Evolutionary conservation across 306 rosid species (phyloP).

Genomic region (Sophora flavescens): DNA sequence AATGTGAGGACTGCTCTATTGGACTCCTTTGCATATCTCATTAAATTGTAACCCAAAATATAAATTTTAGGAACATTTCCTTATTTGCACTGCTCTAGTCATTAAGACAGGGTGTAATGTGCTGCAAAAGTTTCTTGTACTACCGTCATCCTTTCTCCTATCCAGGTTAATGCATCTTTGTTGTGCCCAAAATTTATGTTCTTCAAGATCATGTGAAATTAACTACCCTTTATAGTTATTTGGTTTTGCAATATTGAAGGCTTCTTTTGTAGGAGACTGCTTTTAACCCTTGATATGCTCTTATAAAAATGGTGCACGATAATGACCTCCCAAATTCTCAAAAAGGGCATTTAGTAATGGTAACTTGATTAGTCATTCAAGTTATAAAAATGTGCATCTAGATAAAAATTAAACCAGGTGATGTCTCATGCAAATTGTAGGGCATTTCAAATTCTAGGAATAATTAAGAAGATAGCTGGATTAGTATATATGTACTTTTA

Average conservation of each 20-base stretch:
- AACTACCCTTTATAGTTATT: background rate
- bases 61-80: background rate
- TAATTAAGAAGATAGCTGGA: conserved; percentile 98
- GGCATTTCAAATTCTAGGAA: no score
- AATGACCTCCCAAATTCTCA: no score
- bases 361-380: no score
- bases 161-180: background rate
- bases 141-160: background rate
- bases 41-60: background rate
- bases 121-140: background rate
- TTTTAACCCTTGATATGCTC: background rate
- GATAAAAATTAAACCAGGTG: no score
- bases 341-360: no score
- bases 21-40: background rate
- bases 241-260: background rate
- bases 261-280: background rate
- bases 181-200: background rate
- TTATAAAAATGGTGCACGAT: background rate
- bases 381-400: no score
- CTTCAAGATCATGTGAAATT: background rate
- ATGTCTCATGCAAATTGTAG: no score
- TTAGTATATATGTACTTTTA: conserved; percentile 68
- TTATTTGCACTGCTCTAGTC: background rate
- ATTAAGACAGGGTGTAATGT: background rate
- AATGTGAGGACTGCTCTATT: background rate